These are phyloP conservation scores for Perilla frutescens DNA, from an alignment of 257 asterid species.

Conservation along the genomic window DNA sequence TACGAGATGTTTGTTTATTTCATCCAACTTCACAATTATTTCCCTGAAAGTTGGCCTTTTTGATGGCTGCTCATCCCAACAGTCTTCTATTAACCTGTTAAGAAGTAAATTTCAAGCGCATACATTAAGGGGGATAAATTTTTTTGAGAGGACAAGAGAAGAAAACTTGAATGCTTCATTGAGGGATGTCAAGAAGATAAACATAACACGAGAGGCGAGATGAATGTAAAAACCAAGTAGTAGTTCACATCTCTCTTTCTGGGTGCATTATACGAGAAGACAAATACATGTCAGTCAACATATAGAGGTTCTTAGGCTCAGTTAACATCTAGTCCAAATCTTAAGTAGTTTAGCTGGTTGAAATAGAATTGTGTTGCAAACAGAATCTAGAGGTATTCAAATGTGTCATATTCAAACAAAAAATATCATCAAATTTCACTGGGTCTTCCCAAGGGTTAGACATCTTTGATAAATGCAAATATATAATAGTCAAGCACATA, in stretches of 20 bases:
- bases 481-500: too few species aligned
- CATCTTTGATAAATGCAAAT: background rate
- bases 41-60: conserved; percentile 65
- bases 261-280: too few species aligned
- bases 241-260: too few species aligned
- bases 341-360: too few species aligned
- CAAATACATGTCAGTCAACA: too few species aligned
- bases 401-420: too few species aligned
- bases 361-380: background rate
- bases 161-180: background rate
- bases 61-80: conserved; percentile 70
- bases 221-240: too few species aligned
- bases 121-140: background rate
- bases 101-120: conserved; percentile 30
- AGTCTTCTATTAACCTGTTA: conserved; percentile 72
- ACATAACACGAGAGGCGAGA: background rate
- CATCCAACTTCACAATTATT: conserved; percentile 66
- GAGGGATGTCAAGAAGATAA: background rate
- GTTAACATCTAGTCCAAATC: too few species aligned
- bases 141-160: background rate
- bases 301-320: too few species aligned
- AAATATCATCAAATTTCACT: too few species aligned
- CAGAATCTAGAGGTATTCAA: too few species aligned
- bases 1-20: conserved; percentile 46
- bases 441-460: background rate